Evolutionary conservation across 441 rosid genomes (phyloP).

Genomic region (Populus hybrid): DNA sequence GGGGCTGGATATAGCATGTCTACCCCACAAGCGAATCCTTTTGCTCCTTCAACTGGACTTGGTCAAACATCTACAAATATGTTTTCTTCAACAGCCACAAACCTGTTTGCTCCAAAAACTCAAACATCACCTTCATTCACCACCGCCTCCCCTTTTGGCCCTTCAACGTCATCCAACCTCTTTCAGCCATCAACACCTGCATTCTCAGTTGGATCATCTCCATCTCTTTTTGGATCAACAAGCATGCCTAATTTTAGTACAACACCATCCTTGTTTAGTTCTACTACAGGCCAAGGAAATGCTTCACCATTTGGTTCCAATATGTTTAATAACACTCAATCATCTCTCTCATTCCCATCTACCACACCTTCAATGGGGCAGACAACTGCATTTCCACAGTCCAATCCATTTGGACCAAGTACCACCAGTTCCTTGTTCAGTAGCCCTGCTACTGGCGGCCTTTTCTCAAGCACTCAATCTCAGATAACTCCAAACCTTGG

Average conservation of each 20-base stretch:
- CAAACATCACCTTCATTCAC: slow-evolving; percentile 35
- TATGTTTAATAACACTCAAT: slow-evolving; percentile 48
- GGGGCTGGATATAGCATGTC: slow-evolving; percentile 46
- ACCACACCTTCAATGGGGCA: slow-evolving; percentile 41
- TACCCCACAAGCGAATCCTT: slow-evolving; percentile 43
- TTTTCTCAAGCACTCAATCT: slow-evolving; percentile 58
- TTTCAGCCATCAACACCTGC: slow-evolving; percentile 51
- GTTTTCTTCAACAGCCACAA: slow-evolving; percentile 46
- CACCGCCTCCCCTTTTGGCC: slow-evolving; percentile 41
- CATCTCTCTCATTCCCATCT: slow-evolving; percentile 58
- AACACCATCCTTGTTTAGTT: slow-evolving; percentile 56
- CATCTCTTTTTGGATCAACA: slow-evolving; percentile 48
- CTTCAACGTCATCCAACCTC: slow-evolving; percentile 40
- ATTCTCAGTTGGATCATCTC: slow-evolving; percentile 39
- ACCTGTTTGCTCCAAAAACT: slow-evolving; percentile 56
- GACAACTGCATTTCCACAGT: slow-evolving; percentile 22
- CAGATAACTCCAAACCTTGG: slow-evolving; percentile 42
- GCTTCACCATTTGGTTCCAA: slow-evolving; percentile 43
- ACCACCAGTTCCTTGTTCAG: slow-evolving; percentile 39
- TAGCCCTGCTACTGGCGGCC: slow-evolving; percentile 53
- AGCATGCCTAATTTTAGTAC: slow-evolving; percentile 48
- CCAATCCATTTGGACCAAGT: slow-evolving; percentile 38
- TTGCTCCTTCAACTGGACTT: slow-evolving; percentile 49
- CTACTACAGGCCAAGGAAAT: slow-evolving; percentile 44
- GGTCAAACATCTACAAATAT: slow-evolving; percentile 52